Base-by-base conservation (phyloP, 441 rosid genomes). In the Bocquillonia castaneifolia region DNA sequence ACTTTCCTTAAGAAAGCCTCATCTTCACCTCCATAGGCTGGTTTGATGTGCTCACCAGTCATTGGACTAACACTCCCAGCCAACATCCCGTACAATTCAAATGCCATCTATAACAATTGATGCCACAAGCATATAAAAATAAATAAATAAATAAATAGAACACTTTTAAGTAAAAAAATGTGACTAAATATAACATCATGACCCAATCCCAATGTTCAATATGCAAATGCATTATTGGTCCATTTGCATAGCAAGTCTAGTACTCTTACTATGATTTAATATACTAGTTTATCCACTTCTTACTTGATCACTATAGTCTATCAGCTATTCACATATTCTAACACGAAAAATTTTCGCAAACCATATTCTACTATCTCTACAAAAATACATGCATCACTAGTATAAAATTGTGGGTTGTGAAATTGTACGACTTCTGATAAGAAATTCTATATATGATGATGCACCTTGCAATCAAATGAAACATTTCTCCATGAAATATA, bases 11-110 rank as follows among this genome's bases (percentile, higher is more conserved):
- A 72, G 84, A 92, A 95, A 67, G 97, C 97, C 77, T 95, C 99
- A 53, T 95, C 96, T 76, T 90, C 96, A 52, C 98, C 97, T 64
- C 97, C 96, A 82, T 95, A 95, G 44, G 92, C 96, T 39, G 98
- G 99, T 77, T 89, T 90, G 39, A 92, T 85, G 77, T 90, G 85
- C 77, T 95, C 98, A 37, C 99, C 98, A 0, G 98, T 95, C 96
- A 85, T 86, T 31, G 97, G 95, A 82, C 97, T 95, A 71, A 95
- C 93, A 76, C 82, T 92, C 71, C 97, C 97, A 77, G 98, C 99
- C 63, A 95, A 84, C 93, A 92, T 86, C 17, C 95, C 97, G 79
- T 92, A 95, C 61, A 95, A 79, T 73, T 95, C 99, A 80, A 90
- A 95, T 12, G 98, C 99, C 98, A 94, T 93, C 99, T 94, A 77